phyloP scores from a whole-genome alignment of 2,329 filamentous ascomycete species.

The Thielaviopsis musarum region DNA sequence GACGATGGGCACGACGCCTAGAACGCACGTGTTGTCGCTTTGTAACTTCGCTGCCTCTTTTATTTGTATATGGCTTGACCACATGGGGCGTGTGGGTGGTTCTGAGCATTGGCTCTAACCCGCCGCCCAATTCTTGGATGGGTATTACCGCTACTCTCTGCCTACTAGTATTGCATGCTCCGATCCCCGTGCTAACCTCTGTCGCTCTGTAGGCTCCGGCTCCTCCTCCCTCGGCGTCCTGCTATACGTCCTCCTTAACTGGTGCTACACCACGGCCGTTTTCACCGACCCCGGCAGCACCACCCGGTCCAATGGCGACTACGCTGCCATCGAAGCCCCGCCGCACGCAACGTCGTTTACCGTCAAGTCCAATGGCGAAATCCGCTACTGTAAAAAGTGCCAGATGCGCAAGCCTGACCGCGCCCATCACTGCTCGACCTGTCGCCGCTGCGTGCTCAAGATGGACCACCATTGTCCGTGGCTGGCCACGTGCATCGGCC shows the following conservation, averaged over 20 bases:
- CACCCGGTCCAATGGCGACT: constrained; percentile 43
- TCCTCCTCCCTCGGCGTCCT: constrained; percentile 47
- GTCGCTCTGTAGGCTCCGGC: constrained; percentile 26
- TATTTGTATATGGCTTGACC: constrained; percentile 78
- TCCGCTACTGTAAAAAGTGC: constrained; percentile 94
- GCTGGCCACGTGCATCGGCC: constrained; percentile 86
- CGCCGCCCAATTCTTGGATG: constrained; percentile 36
- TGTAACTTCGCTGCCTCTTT: constrained; percentile 69
- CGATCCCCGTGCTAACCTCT: background rate
- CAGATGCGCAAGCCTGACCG: constrained; percentile 88
- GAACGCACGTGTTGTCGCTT: constrained; percentile 74
- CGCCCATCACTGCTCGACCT: constrained; percentile 91
- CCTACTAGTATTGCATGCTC: background rate
- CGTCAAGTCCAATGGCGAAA: constrained; percentile 76
- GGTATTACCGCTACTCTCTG: constrained; percentile 24
- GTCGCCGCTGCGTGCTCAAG: constrained; percentile 85
- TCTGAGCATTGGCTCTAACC: constrained; percentile 48
- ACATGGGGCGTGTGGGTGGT: constrained; percentile 89
- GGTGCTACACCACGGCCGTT: constrained; percentile 81
- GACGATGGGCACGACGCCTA: constrained; percentile 48
- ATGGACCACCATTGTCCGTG: constrained; percentile 99
- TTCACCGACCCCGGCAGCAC: constrained; percentile 77
- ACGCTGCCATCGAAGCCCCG: constrained; percentile 45
- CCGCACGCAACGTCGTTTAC: constrained; percentile 57
- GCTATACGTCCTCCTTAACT: constrained; percentile 67